Evolutionary conservation across 2,329 filamentous ascomycete species (phyloP).

Genomic region (Camillea tinctor): DNA sequence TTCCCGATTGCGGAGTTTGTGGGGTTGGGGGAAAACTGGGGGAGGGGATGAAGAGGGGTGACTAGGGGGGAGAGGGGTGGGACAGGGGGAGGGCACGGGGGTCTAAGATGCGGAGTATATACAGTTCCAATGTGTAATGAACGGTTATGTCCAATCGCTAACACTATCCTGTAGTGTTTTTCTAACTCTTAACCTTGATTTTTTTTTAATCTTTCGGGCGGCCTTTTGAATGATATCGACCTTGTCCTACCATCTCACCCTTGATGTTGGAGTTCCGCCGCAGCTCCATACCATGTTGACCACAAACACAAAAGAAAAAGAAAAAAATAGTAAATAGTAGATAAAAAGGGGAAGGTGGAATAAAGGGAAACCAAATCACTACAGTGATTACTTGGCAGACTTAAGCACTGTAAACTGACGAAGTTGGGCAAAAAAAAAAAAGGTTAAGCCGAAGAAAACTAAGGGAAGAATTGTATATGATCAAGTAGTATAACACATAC

Average conservation of each 20-base stretch:
- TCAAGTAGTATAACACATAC: too few species aligned
- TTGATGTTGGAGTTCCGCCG: slow-evolving; percentile 15
- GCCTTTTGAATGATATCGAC: too few species aligned
- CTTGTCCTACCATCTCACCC: slow-evolving; percentile 7
- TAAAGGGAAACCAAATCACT: too few species aligned
- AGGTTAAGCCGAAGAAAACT: not conserved
- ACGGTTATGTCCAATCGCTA: not conserved
- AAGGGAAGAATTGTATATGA: too few species aligned
- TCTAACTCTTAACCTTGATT: not conserved
- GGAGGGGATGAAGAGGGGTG: slow-evolving; percentile 14
- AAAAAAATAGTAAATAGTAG: too few species aligned
- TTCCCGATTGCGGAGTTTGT: slow-evolving; percentile 14
- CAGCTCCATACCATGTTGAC: slow-evolving; percentile 11
- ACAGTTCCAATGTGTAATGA: slow-evolving; percentile 2
- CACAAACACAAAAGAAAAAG: not conserved
- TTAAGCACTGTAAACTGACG: too few species aligned
- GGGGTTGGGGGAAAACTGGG: not conserved
- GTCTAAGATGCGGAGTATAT: slow-evolving; percentile 22
- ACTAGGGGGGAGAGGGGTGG: slow-evolving; percentile 13
- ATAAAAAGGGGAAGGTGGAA: not conserved
- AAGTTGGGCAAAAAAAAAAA: not conserved
- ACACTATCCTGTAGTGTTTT: not conserved
- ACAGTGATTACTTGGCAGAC: too few species aligned
- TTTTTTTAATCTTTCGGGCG: not conserved
- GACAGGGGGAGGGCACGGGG: slow-evolving; percentile 3